Base-by-base conservation (phyloP, 176 grass and related monocot species). In the Ampelocalamus luodianensis region DNA sequence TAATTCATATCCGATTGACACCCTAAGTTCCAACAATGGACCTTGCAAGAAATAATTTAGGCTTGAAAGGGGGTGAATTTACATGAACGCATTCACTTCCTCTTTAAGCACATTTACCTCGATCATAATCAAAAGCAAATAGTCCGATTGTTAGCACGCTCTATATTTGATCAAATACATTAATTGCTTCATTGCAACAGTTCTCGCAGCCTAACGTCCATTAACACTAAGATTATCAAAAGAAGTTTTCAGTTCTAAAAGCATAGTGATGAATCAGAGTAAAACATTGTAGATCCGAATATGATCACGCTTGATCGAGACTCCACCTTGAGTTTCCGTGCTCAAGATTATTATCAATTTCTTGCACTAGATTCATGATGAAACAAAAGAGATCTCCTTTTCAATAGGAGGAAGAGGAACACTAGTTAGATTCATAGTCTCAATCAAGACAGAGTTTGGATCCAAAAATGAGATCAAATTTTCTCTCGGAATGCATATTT, bases 401-500 rank as follows among this genome's bases (percentile, higher is more conserved):
- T 2, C 59, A 62, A 27, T 62, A 0, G 10, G 4, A 62, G 1
- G 8, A 62, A 27, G 4, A 62, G 1, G 8, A 62, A 27, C 10
- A 13, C 13, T 14, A 27, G 58, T 27, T 27, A 27, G 10, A 27
- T 26, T 27, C 10, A 1, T 51, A 49, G 1, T 71, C 29, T 20
- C 3, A 76, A 38, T 49, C 40, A 17, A 1, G 27, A 43, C 39
- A 49, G 38, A 17, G 71, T 18, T 26, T 39, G 23, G 32, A 42
- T 2, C 49, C 20, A 54, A 66, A 71, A 48, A 83, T 26, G 59
- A 62, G 74, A 65, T 68, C 14, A 83, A 75, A 69, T 83, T 5
- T 83, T 83, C 39, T 72, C 53, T 53, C 42, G 18, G 16, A 74
- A 61, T 83, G 16, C 49, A 60, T 86, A 86, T 86, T 5, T 68